Evolutionary conservation across 2,329 filamentous ascomycete genomes (phyloP).

Genomic region (Stagonosporopsis cucurbitacearum): DNA sequence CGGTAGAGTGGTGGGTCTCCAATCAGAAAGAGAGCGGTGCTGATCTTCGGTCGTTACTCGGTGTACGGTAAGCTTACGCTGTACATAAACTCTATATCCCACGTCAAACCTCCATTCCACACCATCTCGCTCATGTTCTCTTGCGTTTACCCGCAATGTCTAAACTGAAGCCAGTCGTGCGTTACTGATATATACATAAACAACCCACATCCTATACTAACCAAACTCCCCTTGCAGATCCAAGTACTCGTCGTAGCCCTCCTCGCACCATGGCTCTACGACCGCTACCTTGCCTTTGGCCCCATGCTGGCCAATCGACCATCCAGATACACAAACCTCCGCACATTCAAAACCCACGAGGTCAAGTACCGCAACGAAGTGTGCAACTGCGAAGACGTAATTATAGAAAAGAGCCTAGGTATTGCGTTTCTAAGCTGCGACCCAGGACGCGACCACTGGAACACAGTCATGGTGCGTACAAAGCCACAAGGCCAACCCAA

Average conservation of each 20-base stretch:
- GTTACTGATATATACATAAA: too few species aligned
- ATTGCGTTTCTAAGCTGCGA: slow-evolving; percentile 55
- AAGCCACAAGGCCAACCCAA: background rate
- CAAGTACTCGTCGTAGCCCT: slow-evolving; percentile 22
- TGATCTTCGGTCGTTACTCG: too few species aligned
- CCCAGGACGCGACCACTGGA: slow-evolving; percentile 52
- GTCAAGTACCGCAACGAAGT: slow-evolving; percentile 46
- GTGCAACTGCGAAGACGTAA: slow-evolving; percentile 54
- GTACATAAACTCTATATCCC: too few species aligned
- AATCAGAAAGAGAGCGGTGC: too few species aligned
- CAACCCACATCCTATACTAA: too few species aligned
- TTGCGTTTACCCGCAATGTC: too few species aligned
- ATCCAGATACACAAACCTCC: slow-evolving; percentile 24
- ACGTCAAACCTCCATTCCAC: too few species aligned
- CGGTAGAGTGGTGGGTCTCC: too few species aligned
- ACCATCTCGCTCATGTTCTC: background rate
- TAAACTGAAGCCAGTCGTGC: background rate
- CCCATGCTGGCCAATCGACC: slow-evolving; percentile 32
- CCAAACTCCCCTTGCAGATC: background rate
- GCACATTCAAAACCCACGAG: slow-evolving; percentile 36
- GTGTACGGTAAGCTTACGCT: too few species aligned
- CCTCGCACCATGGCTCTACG: slow-evolving; percentile 35
- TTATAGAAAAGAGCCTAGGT: slow-evolving; percentile 42
- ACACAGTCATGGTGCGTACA: slow-evolving; percentile 53
- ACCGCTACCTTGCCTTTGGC: slow-evolving; percentile 31